Base-by-base conservation (phyloP, 192 early-diverging fungal genomes). In the Coemansia sp. region DNA sequence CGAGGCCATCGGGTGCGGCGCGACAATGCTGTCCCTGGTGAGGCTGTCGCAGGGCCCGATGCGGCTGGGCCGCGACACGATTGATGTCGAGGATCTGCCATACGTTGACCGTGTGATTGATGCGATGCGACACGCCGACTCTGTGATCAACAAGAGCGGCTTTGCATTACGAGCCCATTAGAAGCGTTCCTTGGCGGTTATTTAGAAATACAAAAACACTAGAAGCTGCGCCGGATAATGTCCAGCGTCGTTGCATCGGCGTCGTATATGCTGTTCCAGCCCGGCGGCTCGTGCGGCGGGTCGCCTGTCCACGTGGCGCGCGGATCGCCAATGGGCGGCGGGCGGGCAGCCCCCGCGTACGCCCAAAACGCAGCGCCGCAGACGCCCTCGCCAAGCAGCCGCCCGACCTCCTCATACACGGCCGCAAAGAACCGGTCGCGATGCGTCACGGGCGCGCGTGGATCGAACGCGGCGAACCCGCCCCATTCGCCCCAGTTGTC, bases 221-320 rank as follows among this genome's bases (percentile, higher is more conserved):
- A n/a, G n/a, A n/a, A n/a, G n/a, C n/a, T n/a, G n/a, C n/a, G n/a
- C n/a, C n/a, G 11, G 22, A 77, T 56, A 11, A 77, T 60, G 4
- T 24, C 19, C 11, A 77, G 31, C 6, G 73, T 77, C 8, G 24
- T n/a, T 5, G 18, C 23, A 48, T 88, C 87, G 0, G 65, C 65
- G 58, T 88, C 79, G 33, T 86, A 88, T 10, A 88, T 73, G 71
- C 80, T 73, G 65, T 88, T 85, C 87, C 87, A 88, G 22, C 87
- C 85, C 18, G 73, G 72, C 35, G 67, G 67, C 61, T 85, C 83
- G 60, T 85, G 84, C 5, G 81, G 83, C 32, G 84, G 84, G 44
- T 85, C 83, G 50, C 86, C 84, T 19, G 73, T 69, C 81, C 83
- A 87, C 44, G 35, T 57, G 21, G 69, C 54, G 40, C 28, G 23